These are phyloP conservation scores for Fusarium miscanthi DNA, from an alignment of 2,329 filamentous ascomycete genomes.

Conservation along the genomic window DNA sequence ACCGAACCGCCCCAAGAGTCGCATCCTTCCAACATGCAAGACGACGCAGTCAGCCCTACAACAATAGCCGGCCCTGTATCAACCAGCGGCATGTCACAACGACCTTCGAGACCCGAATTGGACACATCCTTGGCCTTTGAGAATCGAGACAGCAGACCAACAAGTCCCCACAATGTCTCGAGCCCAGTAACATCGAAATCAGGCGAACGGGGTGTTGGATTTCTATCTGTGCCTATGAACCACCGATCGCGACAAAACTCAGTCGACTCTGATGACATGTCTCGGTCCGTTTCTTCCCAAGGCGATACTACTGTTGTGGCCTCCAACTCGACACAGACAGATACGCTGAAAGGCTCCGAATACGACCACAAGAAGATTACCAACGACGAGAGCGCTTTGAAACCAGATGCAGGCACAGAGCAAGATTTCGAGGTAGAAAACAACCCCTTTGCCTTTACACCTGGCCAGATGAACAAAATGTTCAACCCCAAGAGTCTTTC, in stretches of 20 bases:
- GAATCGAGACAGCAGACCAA: conserved; percentile 73
- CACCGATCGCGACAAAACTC: conserved; percentile 73
- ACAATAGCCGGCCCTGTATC: conserved; percentile 51
- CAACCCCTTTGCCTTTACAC: conserved; percentile 87
- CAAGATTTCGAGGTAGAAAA: conserved; percentile 79
- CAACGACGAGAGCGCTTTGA: conserved; percentile 75
- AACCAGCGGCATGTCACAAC: conserved; percentile 37
- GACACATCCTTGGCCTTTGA: conserved; percentile 71
- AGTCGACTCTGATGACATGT: conserved; percentile 73
- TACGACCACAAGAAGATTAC: conserved; percentile 67
- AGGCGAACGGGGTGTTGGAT: conserved; percentile 62
- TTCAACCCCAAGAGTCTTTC: conserved; percentile 88
- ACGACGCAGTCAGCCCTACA: conserved; percentile 56
- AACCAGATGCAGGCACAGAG: conserved; percentile 80
- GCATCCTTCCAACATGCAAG: conserved; percentile 48
- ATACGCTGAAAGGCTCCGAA: conserved; percentile 52
- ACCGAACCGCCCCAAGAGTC: conserved; percentile 47
- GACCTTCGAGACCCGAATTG: conserved; percentile 54
- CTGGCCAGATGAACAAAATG: conserved; percentile 86
- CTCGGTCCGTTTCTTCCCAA: conserved; percentile 68
- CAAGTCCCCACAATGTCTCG: conserved; percentile 79
- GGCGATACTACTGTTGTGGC: conserved; percentile 70
- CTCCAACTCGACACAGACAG: conserved; percentile 57
- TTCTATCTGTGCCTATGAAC: conserved; percentile 73
- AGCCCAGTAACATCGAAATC: conserved; percentile 62